A percentile compares a stretch with the other conserved stretches of the same genome.
Conservation (phyloP, 2,329 filamentous ascomycete genomes). For the Aureobasidium sp. region DNA sequence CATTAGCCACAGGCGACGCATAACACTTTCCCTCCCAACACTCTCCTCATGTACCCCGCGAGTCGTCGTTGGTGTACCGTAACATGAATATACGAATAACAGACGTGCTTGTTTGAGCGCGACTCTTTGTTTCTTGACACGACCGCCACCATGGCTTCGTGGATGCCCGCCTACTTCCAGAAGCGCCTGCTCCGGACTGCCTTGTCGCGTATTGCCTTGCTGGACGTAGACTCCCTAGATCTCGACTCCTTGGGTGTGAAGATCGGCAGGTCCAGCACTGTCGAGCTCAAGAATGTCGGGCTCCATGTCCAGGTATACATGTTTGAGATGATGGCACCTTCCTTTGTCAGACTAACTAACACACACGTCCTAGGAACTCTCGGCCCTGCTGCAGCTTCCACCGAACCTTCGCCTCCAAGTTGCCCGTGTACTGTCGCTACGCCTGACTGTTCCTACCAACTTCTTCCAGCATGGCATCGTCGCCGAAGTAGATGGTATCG, state of each 20-base stretch:
- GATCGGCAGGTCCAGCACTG: conserved; percentile 69
- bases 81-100: conserved; percentile 14
- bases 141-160: conserved; percentile 35
- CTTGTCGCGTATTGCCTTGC: conserved; percentile 70
- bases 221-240: conserved; percentile 81
- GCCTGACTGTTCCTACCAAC: conserved; percentile 78
- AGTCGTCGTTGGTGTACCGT: conserved; percentile 4
- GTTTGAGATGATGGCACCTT: not conserved
- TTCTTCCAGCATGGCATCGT: conserved; percentile 77
- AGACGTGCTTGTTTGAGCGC: not conserved
- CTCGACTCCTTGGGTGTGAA: conserved; percentile 78
- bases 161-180: conserved; percentile 71
- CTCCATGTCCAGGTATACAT: conserved; percentile 62
- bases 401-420: conserved; percentile 60
- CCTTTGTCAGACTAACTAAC: not conserved
- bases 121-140: not conserved
- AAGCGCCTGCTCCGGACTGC: conserved; percentile 84
- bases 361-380: conserved; percentile 58
- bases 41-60: conserved; percentile 9
- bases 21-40: not conserved
- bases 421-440: conserved; percentile 67
- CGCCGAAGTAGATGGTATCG: conserved; percentile 73
- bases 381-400: conserved; percentile 66
- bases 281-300: conserved; percentile 82
- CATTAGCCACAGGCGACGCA: not conserved